Evolutionary conservation across 1,284 basidiomycete genomes (phyloP), one percentile per base, ranked within the genome.

Genomic region (Boletus holoroseus): DNA sequence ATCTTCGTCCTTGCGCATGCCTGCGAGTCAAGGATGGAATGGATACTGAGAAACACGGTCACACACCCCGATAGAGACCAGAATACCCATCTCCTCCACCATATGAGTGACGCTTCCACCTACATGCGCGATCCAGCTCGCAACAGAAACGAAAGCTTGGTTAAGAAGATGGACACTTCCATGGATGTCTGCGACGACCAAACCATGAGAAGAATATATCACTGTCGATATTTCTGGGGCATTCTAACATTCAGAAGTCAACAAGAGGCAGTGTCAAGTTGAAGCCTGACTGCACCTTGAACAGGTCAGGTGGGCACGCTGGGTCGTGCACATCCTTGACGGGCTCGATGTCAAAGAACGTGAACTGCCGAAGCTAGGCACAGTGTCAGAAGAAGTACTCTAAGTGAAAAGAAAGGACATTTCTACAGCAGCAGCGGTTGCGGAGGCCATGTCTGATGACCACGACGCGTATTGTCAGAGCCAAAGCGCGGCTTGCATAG

Each of bases 61-160:
- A 76, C 86, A 50, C 62, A 92, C 91, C 26, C 93, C 94, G 22
- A 96, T 76, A 1, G 89, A 91, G 8, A 96, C 75, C 16, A 96
- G 72, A 39, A 92, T 73, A 0, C 88, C 88, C 52, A 81, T 83
- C 40, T 79, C 77, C 69, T 93, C 90, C 0, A 78, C 76, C 78
- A 94, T 87, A 63, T 91, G 87, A n/a, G 85, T 88, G n/a, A 89
- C 85, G 38, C 85, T 71, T 39, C 87, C 88, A 15, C 75, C 76
- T 7, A 80, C 76, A 72, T 93, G 90, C 9, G 85, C 90, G 45
- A 85, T 69, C 83, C 91, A 94, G 39, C 82, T 83, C 44, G 74
- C 75, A n/a, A 76, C 68, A 0, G 83, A 73, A 55, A 86, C 82
- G 64, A 94, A 92, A 36, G 88, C 81, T 22, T 79, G 75, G 66